These are phyloP conservation scores for Hanseniaspora meyeri DNA, from an alignment of 805 yeast genomes.

Conservation along the genomic window DNA sequence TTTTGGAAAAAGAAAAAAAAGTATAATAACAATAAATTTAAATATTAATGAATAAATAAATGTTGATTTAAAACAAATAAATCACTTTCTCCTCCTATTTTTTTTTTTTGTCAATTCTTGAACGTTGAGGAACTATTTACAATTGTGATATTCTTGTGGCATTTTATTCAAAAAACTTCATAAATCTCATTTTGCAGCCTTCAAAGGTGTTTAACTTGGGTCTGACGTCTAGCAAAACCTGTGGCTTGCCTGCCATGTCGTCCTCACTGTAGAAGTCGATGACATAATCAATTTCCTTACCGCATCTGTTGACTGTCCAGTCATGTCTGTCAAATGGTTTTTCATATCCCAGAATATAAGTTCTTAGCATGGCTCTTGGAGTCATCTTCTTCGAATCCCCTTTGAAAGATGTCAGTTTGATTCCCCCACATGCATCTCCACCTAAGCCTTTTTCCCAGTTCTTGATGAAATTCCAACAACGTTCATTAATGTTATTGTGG, in stretches of 20 bases:
- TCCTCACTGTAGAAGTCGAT: constrained; percentile 66
- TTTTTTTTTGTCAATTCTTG: not conserved
- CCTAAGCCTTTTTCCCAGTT: constrained; percentile 63
- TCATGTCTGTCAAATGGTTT: constrained; percentile 94
- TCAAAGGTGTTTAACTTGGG: constrained; percentile 78
- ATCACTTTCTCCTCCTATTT: too few relatives aligned
- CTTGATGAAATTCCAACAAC: constrained; percentile 76
- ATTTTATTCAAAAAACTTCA: constrained; percentile 47
- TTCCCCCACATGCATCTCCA: constrained; percentile 66
- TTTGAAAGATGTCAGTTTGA: constrained; percentile 70
- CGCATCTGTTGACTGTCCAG: constrained; percentile 82
- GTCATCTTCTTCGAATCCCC: constrained; percentile 80
- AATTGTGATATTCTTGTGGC: too few relatives aligned
- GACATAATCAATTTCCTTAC: constrained; percentile 71
- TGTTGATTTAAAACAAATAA: too few relatives aligned
- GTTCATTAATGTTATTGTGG: constrained; percentile 85
- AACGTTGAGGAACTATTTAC: too few relatives aligned
- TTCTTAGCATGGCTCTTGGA: constrained; percentile 69
- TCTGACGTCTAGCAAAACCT: constrained; percentile 74
- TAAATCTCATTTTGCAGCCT: constrained; percentile 61
- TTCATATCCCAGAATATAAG: constrained; percentile 50
- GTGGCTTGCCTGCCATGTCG: constrained; percentile 34
- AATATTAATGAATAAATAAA: not conserved
- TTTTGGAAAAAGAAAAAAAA: too few relatives aligned
- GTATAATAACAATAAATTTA: too few relatives aligned